A percentile compares a stretch with the other conserved stretches of the same genome.
phyloP scores from a whole-genome alignment of 2,329 filamentous ascomycete genomes.

The Aureobasidium sp. region DNA sequence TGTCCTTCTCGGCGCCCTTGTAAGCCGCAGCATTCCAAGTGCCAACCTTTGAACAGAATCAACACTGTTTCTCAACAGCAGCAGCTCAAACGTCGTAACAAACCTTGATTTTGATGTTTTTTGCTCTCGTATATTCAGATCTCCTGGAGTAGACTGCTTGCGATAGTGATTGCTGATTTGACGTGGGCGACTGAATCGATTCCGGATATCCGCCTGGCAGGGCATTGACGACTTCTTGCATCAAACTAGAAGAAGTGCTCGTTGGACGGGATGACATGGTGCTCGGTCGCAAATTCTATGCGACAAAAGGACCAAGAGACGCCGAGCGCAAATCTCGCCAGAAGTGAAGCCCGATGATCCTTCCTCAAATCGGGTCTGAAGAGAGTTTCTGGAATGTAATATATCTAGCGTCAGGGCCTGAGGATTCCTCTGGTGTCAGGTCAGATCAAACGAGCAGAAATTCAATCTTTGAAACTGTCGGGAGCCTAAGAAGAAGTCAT shows the following conservation, averaged over 20 bases:
- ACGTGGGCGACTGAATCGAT: slow-evolving; percentile 20
- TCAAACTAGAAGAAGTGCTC: slow-evolving; percentile 27
- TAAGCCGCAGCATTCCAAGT: slow-evolving; percentile 91
- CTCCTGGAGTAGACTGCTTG: slow-evolving; percentile 63
- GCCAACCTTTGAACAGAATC: slow-evolving; percentile 55
- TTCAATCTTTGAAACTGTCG: background rate
- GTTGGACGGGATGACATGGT: slow-evolving; percentile 13
- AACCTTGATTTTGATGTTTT: slow-evolving; percentile 58
- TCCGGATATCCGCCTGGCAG: slow-evolving; percentile 45
- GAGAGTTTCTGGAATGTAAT: background rate
- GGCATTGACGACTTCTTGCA: slow-evolving; percentile 30
- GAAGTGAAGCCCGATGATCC: background rate
- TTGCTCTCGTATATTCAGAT: slow-evolving; percentile 69
- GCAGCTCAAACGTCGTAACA: background rate
- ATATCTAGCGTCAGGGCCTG: background rate
- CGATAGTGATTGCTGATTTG: slow-evolving; percentile 44
- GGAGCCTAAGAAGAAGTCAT: background rate
- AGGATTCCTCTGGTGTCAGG: background rate
- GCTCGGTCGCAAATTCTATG: background rate
- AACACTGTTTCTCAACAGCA: background rate
- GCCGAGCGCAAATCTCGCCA: background rate
- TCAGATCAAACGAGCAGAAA: background rate
- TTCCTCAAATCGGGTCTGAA: background rate
- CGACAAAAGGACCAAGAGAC: background rate
- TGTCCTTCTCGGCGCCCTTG: slow-evolving; percentile 77